Percentiles rank a stretch among this genome's conserved stretches.
phyloP scores from a whole-genome alignment of 257 asterid species.

The Echites panduratus region DNA sequence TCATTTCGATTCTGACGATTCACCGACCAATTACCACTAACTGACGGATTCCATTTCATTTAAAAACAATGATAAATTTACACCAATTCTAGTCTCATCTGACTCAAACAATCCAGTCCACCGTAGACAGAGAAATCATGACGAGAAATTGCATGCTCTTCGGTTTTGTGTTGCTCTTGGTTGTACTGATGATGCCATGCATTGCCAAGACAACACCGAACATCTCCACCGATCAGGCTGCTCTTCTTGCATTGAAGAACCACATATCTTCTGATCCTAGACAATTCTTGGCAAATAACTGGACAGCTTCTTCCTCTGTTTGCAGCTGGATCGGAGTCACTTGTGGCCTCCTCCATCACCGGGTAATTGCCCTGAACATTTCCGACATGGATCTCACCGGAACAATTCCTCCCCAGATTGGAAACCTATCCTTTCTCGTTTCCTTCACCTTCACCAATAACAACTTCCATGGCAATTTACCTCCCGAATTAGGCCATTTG shows the following conservation, averaged over 20 bases:
- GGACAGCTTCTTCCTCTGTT: neutral
- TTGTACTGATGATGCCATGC: neutral
- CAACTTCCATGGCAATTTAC: slow-evolving; percentile 18
- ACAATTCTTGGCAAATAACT: neutral
- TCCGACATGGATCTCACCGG: no score
- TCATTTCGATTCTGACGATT: no score
- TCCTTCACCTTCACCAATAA: slow-evolving; percentile 19
- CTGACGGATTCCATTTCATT: no score
- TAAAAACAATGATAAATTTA: no score
- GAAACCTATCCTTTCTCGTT: slow-evolving; percentile 14
- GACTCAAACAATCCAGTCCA: no score
- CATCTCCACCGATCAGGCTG: slow-evolving; percentile 8
- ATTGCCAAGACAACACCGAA: neutral
- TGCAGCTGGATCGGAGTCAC: slow-evolving; percentile 5
- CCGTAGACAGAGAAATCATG: neutral
- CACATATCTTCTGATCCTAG: slow-evolving; percentile 5
- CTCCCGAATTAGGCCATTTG: neutral
- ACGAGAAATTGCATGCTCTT: neutral
- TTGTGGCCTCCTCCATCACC: neutral
- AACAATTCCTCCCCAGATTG: slow-evolving; percentile 10
- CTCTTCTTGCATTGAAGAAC: slow-evolving; percentile 7
- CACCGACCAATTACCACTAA: no score
- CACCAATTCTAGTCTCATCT: no score
- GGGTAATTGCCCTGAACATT: slow-evolving; percentile 6
- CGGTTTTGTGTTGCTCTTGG: neutral